Percentiles rank a stretch among this genome's conserved stretches.
Evolutionary conservation across 805 yeast species (phyloP).

Genomic region (Ogataea kodamae): DNA sequence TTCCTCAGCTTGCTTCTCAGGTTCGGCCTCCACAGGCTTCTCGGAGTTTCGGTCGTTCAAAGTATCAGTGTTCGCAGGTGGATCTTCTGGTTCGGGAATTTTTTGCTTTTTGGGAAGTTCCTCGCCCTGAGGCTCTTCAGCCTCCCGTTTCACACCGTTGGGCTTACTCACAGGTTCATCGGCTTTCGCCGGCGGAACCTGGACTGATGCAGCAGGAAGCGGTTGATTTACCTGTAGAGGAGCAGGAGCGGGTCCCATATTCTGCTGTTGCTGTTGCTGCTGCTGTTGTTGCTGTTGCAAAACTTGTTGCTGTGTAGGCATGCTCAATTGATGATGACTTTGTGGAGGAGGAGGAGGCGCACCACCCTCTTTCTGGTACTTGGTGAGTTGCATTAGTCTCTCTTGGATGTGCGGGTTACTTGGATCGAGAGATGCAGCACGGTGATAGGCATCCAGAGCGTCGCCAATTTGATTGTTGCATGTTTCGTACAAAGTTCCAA

Average conservation of each 20-base stretch:
- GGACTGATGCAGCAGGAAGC: conserved; percentile 26
- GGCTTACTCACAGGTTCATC: conserved; percentile 11
- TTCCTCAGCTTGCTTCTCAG: conserved; percentile 1
- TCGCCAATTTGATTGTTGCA: conserved; percentile 94
- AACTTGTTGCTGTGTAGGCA: conserved; percentile 38
- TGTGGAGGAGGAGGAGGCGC: conserved; percentile 51
- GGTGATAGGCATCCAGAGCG: conserved; percentile 94
- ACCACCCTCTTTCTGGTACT: conserved; percentile 67
- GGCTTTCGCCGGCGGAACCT: conserved; percentile 20
- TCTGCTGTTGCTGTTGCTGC: conserved; percentile 32
- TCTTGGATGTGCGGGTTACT: conserved; percentile 92
- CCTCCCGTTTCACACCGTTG: conserved; percentile 9
- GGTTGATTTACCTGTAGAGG: conserved; percentile 30
- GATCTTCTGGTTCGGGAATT: conserved; percentile 1
- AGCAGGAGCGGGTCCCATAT: conserved; percentile 29
- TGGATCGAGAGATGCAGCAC: conserved; percentile 94
- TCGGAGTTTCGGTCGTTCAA: neutral
- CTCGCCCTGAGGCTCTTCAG: conserved; percentile 1
- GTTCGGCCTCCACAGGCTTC: conserved; percentile 1
- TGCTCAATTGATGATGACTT: conserved; percentile 51
- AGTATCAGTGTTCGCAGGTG: too few relatives aligned
- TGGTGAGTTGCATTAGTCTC: conserved; percentile 79
- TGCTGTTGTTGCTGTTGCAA: conserved; percentile 35
- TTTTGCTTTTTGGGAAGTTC: conserved; percentile 16
- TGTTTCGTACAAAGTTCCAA: conserved; percentile 94